These are phyloP conservation scores for Mortierella antarctica DNA, from an alignment of 192 early-diverging fungal genomes.

Conservation along the genomic window DNA sequence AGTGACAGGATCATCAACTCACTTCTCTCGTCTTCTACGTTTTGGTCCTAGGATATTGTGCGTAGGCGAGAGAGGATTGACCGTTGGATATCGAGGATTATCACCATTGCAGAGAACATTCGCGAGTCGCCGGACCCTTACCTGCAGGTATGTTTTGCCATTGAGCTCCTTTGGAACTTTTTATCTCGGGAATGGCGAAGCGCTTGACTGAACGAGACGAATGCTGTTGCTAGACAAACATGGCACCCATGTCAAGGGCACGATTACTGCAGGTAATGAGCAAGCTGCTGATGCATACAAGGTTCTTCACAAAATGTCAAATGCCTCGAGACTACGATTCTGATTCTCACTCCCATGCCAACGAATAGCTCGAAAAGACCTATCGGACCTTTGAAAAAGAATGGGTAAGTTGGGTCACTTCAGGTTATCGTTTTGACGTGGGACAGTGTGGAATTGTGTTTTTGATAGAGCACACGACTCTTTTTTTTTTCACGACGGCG, in stretches of 20 bases:
- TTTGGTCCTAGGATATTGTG: conserved; percentile 31
- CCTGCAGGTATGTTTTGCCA: conserved; percentile 16
- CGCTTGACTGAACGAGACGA: neutral
- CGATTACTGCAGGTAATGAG: conserved; percentile 33
- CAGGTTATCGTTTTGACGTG: no score
- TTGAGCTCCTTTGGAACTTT: neutral
- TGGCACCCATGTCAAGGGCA: conserved; percentile 48
- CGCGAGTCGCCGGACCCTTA: conserved; percentile 23
- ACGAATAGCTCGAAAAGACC: conserved; percentile 22
- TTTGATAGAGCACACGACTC: no score
- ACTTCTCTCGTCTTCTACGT: neutral
- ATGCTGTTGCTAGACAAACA: conserved; percentile 15
- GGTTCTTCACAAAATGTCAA: no score
- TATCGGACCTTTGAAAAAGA: conserved; percentile 41
- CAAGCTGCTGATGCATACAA: no score
- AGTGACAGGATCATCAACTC: neutral
- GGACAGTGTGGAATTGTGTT: no score
- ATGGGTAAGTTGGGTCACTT: conserved; percentile 24
- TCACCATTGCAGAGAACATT: conserved; percentile 43
- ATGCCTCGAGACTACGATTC: no score
- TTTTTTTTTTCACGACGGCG: neutral
- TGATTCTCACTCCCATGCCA: no score
- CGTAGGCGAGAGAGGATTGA: conserved; percentile 30
- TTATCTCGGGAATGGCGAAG: neutral
- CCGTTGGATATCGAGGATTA: conserved; percentile 39